Evolutionary conservation across 2,329 filamentous ascomycete species (phyloP).

Genomic region (Zasmidium angulare): DNA sequence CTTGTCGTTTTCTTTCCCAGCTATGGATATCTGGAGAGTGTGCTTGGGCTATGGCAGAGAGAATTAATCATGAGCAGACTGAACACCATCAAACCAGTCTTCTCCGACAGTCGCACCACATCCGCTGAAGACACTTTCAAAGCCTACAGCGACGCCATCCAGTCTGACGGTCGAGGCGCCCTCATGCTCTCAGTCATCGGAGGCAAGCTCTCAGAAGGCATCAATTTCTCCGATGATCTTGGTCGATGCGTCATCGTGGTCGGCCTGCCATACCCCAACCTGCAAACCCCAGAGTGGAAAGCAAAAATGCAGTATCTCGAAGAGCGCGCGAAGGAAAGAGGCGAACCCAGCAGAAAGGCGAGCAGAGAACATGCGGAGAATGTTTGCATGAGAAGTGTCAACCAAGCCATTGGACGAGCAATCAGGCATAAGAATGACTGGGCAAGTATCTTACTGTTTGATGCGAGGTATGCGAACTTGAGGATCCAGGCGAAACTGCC

Average conservation of each 20-base stretch:
- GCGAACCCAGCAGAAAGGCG: conserved; percentile 44
- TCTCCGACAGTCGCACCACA: conserved; percentile 56
- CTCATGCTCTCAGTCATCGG: conserved; percentile 88
- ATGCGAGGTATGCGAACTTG: conserved; percentile 72
- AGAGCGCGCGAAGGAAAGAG: conserved; percentile 47
- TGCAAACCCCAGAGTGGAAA: conserved; percentile 86
- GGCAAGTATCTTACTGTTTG: conserved; percentile 82
- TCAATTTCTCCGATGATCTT: conserved; percentile 92
- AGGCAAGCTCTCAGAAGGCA: conserved; percentile 93
- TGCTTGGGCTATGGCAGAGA: conserved; percentile 49
- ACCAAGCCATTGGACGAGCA: conserved; percentile 91
- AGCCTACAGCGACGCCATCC: conserved; percentile 69
- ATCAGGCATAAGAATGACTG: conserved; percentile 88
- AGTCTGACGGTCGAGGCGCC: conserved; percentile 58
- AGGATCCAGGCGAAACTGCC: conserved; percentile 79
- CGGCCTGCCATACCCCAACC: conserved; percentile 89
- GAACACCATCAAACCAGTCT: conserved; percentile 42
- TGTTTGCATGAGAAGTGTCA: conserved; percentile 92
- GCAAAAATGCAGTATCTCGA: conserved; percentile 88
- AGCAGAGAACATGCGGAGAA: conserved; percentile 88
- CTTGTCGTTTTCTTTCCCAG: conserved; percentile 95
- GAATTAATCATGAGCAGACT: conserved; percentile 29
- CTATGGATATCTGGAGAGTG: conserved; percentile 82
- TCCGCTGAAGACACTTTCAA: conserved; percentile 69
- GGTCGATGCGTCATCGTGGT: conserved; percentile 90